phyloP scores from a whole-genome alignment of 1,139 yeast species.

The Debaryomycetaceae sp. region DNA sequence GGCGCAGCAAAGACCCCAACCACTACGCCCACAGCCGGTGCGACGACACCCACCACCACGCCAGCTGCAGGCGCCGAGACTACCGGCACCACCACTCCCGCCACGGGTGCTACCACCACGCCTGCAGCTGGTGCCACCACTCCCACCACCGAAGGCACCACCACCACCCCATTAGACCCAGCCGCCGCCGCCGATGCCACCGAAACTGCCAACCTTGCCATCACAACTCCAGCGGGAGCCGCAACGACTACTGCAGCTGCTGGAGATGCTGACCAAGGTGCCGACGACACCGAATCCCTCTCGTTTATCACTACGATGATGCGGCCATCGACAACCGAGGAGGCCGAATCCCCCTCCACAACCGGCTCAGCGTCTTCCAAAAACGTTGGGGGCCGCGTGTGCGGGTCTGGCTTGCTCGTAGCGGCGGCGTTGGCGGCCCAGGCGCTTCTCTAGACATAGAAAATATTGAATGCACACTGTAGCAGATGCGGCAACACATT shows the following conservation, averaged over 20 bases:
- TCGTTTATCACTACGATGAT: conserved; percentile 18
- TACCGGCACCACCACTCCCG: conserved; percentile 4
- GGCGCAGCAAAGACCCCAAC: conserved; percentile 9
- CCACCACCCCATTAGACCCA: too few relatives aligned
- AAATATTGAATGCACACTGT: too few relatives aligned
- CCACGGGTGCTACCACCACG: conserved; percentile 4
- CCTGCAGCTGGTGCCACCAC: conserved; percentile 4
- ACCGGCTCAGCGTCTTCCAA: conserved; percentile 5
- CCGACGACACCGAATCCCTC: conserved; percentile 12
- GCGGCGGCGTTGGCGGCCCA: conserved; percentile 2
- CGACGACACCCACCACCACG: conserved; percentile 8
- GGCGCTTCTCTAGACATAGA: conserved; percentile 5
- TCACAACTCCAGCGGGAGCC: conserved; percentile 3
- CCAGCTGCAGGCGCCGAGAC: conserved; percentile 6
- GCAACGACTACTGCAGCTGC: conserved; percentile 5
- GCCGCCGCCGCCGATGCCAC: conserved; percentile 2
- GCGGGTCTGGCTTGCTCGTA: conserved; percentile 8
- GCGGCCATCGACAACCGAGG: conserved; percentile 4
- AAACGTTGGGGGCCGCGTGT: conserved; percentile 9
- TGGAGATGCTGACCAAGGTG: conserved; percentile 3
- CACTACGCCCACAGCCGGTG: conserved; percentile 8
- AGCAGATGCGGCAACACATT: too few relatives aligned
- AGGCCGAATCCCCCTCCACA: conserved; percentile 2
- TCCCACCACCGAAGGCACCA: conserved; percentile 4
- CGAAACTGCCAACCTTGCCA: background rate